phyloP scores from a whole-genome alignment of 208 protist species.

The Balamuthia mandrillaris region DNA sequence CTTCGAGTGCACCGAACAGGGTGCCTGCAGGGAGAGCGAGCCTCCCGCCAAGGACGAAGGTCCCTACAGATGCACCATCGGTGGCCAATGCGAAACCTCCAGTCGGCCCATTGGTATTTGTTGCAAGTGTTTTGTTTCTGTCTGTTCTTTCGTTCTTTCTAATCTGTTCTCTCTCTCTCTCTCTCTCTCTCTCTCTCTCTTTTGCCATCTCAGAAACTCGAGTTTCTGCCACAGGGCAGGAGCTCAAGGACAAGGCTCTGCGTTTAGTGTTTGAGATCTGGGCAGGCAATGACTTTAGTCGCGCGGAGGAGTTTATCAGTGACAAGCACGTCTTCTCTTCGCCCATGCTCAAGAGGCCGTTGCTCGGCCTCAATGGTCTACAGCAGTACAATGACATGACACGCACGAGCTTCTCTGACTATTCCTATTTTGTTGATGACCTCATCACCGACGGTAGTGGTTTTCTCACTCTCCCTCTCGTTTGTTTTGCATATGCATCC shows the following conservation, averaged over 20 bases:
- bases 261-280: constrained; percentile 23
- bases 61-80: too few species aligned
- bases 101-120: too few species aligned
- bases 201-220: too few species aligned
- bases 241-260: constrained; percentile 18
- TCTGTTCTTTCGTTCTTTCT: too few species aligned
- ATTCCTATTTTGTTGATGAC: neutral
- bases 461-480: neutral
- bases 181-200: too few species aligned
- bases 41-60: too few species aligned
- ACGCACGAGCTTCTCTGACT: neutral
- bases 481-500: neutral
- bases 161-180: too few species aligned
- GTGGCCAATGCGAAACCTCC: too few species aligned
- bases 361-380: neutral
- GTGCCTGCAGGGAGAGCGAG: too few species aligned
- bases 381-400: neutral
- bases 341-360: neutral
- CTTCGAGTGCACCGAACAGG: too few species aligned
- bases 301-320: neutral
- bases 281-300: constrained; percentile 14
- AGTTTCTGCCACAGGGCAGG: neutral
- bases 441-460: neutral
- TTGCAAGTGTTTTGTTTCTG: too few species aligned
- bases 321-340: neutral